Conservation (phyloP, 2,329 filamentous ascomycete genomes). For the Aspergillus terreus region DNA sequence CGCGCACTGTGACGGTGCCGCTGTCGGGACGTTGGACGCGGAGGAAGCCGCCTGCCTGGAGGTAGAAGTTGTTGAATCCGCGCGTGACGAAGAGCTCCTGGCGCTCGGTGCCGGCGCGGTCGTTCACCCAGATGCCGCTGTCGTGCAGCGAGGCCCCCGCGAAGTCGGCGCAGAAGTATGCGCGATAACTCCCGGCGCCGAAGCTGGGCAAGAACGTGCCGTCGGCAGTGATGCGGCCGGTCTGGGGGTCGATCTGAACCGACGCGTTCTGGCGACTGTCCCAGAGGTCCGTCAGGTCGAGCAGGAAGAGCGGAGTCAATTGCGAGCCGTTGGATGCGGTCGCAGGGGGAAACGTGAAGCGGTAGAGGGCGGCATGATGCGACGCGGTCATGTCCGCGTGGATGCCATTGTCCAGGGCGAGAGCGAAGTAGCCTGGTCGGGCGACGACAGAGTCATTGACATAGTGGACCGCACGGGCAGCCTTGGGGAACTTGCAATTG, state of each 20-base stretch:
- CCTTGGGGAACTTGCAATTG: constrained; percentile 58
- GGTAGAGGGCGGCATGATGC: constrained; percentile 61
- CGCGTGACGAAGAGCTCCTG: constrained; percentile 54
- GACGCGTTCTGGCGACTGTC: constrained; percentile 58
- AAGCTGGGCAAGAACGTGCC: constrained; percentile 64
- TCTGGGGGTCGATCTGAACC: constrained; percentile 52
- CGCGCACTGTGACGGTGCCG: constrained; percentile 57
- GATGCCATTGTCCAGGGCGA: constrained; percentile 56
- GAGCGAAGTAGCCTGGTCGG: constrained; percentile 62
- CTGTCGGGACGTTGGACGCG: constrained; percentile 52
- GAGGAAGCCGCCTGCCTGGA: constrained; percentile 60
- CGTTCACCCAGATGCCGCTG: constrained; percentile 61
- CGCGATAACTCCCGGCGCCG: constrained; percentile 55
- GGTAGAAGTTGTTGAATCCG: constrained; percentile 56
- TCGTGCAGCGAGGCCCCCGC: constrained; percentile 53
- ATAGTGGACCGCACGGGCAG: constrained; percentile 47
- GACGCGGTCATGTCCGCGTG: constrained; percentile 64
- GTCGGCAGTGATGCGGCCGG: constrained; percentile 60
- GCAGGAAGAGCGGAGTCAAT: constrained; percentile 56
- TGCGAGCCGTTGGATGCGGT: constrained; percentile 6
- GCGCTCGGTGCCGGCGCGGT: constrained; percentile 52
- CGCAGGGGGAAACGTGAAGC: constrained; percentile 56
- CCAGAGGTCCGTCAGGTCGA: constrained; percentile 63
- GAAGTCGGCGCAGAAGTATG: constrained; percentile 68
- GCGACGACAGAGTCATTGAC: constrained; percentile 53